Evolutionary conservation across 345 rosid species (phyloP).

Genomic region (Corchorus capsularis): DNA sequence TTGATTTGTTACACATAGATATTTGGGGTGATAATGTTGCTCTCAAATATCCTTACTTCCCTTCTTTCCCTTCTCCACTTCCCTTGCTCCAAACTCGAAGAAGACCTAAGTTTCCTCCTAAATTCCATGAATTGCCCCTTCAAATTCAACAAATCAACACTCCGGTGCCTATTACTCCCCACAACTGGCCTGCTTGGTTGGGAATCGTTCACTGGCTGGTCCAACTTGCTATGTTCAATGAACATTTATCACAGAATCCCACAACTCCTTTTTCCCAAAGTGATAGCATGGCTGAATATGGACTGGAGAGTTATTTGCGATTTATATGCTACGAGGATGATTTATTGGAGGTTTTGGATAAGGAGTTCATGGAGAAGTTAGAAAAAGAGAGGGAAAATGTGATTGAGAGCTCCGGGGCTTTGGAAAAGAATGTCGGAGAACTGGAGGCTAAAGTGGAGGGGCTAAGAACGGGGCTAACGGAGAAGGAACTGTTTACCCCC

Average conservation of each 20-base stretch:
- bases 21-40: background rate
- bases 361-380: conserved; percentile 55
- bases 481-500: conserved; percentile 53
- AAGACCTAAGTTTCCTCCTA: conserved; percentile 59
- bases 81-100: conserved; percentile 58
- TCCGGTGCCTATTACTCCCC: conserved; percentile 83
- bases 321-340: conserved; percentile 70
- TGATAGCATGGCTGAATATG: conserved; percentile 47
- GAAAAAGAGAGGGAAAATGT: conserved; percentile 51
- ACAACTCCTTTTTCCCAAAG: conserved; percentile 31
- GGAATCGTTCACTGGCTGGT: conserved; percentile 80
- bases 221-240: conserved; percentile 51
- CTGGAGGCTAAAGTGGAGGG: conserved; percentile 50
- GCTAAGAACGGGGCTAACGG: conserved; percentile 54
- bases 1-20: too few species aligned
- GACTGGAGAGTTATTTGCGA: conserved; percentile 52
- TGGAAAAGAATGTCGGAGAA: conserved; percentile 40
- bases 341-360: conserved; percentile 52
- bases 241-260: conserved; percentile 36
- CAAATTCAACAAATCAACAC: conserved; percentile 73
- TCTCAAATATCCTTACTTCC: conserved; percentile 57
- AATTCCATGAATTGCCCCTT: conserved; percentile 60
- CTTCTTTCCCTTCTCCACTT: conserved; percentile 54
- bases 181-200: conserved; percentile 82
- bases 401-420: conserved; percentile 35